These are phyloP conservation scores for Cenococcum geophilum DNA, from an alignment of 495 filamentous ascomycete species.

Conservation along the genomic window DNA sequence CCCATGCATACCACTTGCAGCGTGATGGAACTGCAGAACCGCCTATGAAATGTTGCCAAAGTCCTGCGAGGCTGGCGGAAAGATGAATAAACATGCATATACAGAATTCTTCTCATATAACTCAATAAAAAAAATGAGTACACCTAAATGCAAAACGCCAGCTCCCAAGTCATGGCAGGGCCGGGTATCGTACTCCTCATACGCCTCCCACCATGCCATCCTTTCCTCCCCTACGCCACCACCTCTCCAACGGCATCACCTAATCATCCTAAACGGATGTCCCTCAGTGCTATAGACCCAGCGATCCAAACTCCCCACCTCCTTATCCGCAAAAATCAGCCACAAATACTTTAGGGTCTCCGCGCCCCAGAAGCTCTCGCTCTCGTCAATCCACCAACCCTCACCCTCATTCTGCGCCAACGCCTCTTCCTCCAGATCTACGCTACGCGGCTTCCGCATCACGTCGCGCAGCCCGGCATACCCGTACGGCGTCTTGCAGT, in stretches of 20 bases:
- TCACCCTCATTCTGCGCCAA: slow-evolving; percentile 6
- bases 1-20: too few relatives aligned
- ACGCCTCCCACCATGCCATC: too few relatives aligned
- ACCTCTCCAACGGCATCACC: slow-evolving; percentile 10
- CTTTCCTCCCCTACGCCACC: too few relatives aligned
- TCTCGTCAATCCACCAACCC: slow-evolving; percentile 18
- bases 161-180: too few relatives aligned
- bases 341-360: slow-evolving; percentile 35
- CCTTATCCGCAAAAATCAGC: slow-evolving; percentile 25
- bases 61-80: too few relatives aligned
- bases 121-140: too few relatives aligned
- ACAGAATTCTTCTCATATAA: too few relatives aligned
- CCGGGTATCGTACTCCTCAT: too few relatives aligned
- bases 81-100: too few relatives aligned
- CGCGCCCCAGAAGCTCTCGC: slow-evolving; percentile 31
- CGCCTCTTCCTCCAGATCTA: slow-evolving; percentile 9
- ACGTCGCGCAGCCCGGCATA: slow-evolving; percentile 38
- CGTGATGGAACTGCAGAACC: too few relatives aligned
- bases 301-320: slow-evolving; percentile 30
- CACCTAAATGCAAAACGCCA: too few relatives aligned
- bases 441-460: slow-evolving; percentile 7
- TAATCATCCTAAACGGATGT: slow-evolving; percentile 31
- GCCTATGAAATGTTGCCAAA: too few relatives aligned
- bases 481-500: slow-evolving; percentile 36
- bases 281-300: slow-evolving; percentile 35